Conservation (phyloP, 2,329 filamentous ascomycete species). For the Alternaria ethzedia region DNA sequence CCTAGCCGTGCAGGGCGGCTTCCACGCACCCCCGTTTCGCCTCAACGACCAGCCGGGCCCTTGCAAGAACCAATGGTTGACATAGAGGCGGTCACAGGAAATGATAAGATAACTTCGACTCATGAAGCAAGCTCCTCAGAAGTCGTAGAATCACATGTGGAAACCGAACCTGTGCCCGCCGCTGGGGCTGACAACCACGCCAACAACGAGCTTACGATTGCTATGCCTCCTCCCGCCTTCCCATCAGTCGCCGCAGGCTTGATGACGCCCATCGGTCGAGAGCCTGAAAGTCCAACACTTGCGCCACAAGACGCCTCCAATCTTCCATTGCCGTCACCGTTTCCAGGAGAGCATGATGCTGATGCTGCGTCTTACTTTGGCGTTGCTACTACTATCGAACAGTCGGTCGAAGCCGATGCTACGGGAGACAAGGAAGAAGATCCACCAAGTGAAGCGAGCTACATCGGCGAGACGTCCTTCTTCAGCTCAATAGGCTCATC, state of each 20-base stretch:
- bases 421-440: slow-evolving; percentile 11
- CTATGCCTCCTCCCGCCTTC: slow-evolving; percentile 43
- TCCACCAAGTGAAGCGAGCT: slow-evolving; percentile 25
- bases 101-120: background rate
- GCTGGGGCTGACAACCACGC: background rate
- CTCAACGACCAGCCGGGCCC: slow-evolving; percentile 8
- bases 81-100: background rate
- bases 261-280: slow-evolving; percentile 40
- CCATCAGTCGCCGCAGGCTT: slow-evolving; percentile 23
- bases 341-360: slow-evolving; percentile 39
- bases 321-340: slow-evolving; percentile 48
- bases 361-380: slow-evolving; percentile 39
- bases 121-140: slow-evolving; percentile 5
- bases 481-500: slow-evolving; percentile 42
- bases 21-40: slow-evolving; percentile 37
- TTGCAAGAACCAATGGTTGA: background rate
- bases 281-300: slow-evolving; percentile 44
- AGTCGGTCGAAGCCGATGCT: slow-evolving; percentile 1
- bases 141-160: background rate
- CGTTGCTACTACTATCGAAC: slow-evolving; percentile 9
- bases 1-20: slow-evolving; percentile 32
- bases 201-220: slow-evolving; percentile 13
- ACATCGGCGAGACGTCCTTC: slow-evolving; percentile 42
- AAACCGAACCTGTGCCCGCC: background rate
- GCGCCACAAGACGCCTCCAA: slow-evolving; percentile 44